phyloP scores from a whole-genome alignment of 1,139 yeast species.

The Groenewaldozyma auringiensis region DNA sequence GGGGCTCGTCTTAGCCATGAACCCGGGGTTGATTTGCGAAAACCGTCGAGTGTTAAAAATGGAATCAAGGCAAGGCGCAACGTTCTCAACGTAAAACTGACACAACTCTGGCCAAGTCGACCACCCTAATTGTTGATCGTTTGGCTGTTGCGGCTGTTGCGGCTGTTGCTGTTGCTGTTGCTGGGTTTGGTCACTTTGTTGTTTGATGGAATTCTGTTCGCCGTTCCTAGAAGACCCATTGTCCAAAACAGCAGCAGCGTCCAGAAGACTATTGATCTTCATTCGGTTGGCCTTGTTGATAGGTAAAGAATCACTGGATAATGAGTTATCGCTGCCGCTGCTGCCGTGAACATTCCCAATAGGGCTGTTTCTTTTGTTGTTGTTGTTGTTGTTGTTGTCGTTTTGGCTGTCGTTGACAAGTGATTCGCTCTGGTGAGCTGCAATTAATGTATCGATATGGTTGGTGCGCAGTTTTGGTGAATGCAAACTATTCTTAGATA shows the following conservation, averaged over 20 bases:
- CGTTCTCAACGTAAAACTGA: slow-evolving; percentile 15
- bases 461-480: neutral
- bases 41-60: slow-evolving; percentile 22
- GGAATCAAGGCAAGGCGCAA: slow-evolving; percentile 23
- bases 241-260: slow-evolving; percentile 25
- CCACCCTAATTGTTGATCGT: slow-evolving; percentile 6
- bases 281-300: slow-evolving; percentile 15
- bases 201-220: neutral
- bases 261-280: slow-evolving; percentile 24
- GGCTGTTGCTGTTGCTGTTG: neutral
- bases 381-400: neutral
- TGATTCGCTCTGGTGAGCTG: neutral
- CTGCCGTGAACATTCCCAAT: neutral
- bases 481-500: neutral
- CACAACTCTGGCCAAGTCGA: slow-evolving; percentile 23
- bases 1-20: neutral
- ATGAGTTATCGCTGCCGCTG: slow-evolving; percentile 1
- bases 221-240: neutral
- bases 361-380: neutral
- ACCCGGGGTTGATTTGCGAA: slow-evolving; percentile 8
- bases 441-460: neutral
- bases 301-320: slow-evolving; percentile 4
- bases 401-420: neutral
- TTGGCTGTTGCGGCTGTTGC: neutral
- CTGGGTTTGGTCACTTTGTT: neutral